phyloP scores from a whole-genome alignment of 495 filamentous ascomycete genomes.

The Elasticomyces elasticus region DNA sequence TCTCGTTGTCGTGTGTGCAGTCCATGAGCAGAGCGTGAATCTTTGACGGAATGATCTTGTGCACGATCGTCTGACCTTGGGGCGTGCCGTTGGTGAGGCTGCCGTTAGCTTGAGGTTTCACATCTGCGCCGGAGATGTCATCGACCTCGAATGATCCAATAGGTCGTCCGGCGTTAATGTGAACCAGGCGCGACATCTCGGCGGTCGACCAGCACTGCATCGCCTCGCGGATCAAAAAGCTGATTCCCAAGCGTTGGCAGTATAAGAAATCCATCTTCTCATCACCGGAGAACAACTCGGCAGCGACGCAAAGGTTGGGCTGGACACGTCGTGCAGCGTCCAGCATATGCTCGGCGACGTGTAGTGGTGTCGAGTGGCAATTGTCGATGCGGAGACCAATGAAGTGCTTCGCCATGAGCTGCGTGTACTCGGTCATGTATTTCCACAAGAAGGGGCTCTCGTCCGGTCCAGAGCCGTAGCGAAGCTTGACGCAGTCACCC shows the following conservation, averaged over 20 bases:
- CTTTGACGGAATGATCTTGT: constrained; percentile 64
- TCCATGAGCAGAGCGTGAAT: constrained; percentile 97
- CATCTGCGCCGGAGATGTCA: constrained; percentile 32
- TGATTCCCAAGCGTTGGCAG: constrained; percentile 81
- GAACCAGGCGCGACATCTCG: constrained; percentile 83
- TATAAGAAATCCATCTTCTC: constrained; percentile 95
- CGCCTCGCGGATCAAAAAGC: constrained; percentile 84
- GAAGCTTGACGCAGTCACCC: constrained; percentile 96
- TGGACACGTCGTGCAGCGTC: constrained; percentile 83
- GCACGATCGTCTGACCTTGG: constrained; percentile 49
- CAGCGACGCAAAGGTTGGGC: constrained; percentile 82
- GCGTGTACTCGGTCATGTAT: constrained; percentile 86
- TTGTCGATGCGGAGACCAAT: constrained; percentile 95
- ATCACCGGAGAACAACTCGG: constrained; percentile 92
- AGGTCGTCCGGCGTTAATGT: constrained; percentile 85
- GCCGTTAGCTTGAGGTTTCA: constrained; percentile 32
- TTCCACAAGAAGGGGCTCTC: constrained; percentile 94
- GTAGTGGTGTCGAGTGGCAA: constrained; percentile 90
- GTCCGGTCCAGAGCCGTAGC: constrained; percentile 70
- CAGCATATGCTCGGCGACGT: constrained; percentile 85
- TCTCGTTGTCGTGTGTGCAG: constrained; percentile 97
- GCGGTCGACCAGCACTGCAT: constrained; percentile 97
- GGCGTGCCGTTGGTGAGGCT: constrained; percentile 31
- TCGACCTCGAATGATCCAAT: constrained; percentile 95
- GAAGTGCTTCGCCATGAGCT: constrained; percentile 91